Evolutionary conservation across 208 protist genomes (phyloP).

Genomic region (Acanthamoeba culbertsoni): DNA sequence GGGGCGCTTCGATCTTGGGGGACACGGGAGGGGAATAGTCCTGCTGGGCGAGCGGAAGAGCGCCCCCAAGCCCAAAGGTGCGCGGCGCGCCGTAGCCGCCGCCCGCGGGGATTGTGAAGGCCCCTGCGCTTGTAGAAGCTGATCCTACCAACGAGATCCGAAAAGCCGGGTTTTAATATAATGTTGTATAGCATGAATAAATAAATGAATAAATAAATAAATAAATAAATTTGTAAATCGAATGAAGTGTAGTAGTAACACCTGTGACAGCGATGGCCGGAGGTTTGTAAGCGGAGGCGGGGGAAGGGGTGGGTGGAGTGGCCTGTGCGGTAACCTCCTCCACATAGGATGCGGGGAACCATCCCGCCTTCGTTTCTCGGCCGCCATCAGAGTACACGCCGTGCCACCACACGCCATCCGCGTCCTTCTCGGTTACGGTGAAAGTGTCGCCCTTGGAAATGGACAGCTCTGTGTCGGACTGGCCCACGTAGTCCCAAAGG

Average conservation of each 20-base stretch:
- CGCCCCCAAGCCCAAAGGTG: not conserved
- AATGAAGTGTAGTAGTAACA: no score
- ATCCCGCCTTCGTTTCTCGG: not conserved
- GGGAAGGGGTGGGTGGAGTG: not conserved
- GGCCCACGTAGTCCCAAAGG: conserved; percentile 24
- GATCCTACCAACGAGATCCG: no score
- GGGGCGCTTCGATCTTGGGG: not conserved
- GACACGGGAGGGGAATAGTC: not conserved
- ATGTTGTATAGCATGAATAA: no score
- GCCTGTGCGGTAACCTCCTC: not conserved
- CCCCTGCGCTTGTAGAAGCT: not conserved
- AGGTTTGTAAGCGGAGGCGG: not conserved
- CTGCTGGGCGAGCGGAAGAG: not conserved
- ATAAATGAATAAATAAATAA: no score
- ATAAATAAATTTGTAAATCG: no score
- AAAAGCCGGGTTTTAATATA: no score
- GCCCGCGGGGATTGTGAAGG: not conserved
- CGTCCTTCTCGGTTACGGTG: conserved; percentile 41
- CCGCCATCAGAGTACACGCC: not conserved
- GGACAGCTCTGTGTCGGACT: not conserved
- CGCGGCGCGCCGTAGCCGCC: not conserved
- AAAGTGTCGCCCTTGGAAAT: conserved; percentile 14
- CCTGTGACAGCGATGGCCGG: not conserved
- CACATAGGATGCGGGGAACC: conserved; percentile 18
- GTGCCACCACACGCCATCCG: conserved; percentile 33